Evolutionary conservation across 1,284 basidiomycete genomes (phyloP), one percentile per base, ranked within the genome.

Genomic region (Xerocomus nothofagi): DNA sequence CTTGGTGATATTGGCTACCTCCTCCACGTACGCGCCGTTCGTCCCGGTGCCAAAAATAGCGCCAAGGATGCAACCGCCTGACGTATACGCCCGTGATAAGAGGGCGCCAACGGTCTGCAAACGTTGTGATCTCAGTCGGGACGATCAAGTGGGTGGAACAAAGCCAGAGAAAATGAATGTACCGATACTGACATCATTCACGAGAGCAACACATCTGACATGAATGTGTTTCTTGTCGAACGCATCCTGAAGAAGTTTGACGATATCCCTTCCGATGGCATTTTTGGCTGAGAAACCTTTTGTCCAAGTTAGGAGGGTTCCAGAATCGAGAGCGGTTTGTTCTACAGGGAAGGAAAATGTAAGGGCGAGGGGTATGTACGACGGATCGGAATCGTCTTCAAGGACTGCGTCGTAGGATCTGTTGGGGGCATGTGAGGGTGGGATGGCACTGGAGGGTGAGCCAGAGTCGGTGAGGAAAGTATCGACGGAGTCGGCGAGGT

Each of bases 271-370:
- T 33, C 95, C 95, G 39, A 95, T 74, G 0, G 96, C 95, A 65
- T 94, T 90, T 68, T 86, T 93, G 15, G 92, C 92, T 17, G 87
- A 73, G 69, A 97, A 98, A 5, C 94, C 93, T 71, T 98, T 98
- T n/a, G 94, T 97, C 94, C 95, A 98, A 2, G 90, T 94, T 39
- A 98, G 75, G 50, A 99, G 86, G 53, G 86, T 91, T 3, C 97
- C 96, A 26, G 83, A 81, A 64, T 88, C 87, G 30, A 99, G 79
- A 1, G 96, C 94, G 0, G 92, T 93, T 68, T 99, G 97, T 64
- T 98, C 93, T 39, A 98, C 97, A 3, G 96, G 97, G 76, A 98
- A 98, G 39, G 91, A 93, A 71, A 99, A 99, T 0, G 94, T 98
- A 47, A 98, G 79, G 6, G 94, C 94, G 5, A 98, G 82, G 54